Percentiles rank a stretch among this genome's conserved stretches.
Conservation (phyloP, 805 yeast species). For the Saturnispora sanitii region DNA sequence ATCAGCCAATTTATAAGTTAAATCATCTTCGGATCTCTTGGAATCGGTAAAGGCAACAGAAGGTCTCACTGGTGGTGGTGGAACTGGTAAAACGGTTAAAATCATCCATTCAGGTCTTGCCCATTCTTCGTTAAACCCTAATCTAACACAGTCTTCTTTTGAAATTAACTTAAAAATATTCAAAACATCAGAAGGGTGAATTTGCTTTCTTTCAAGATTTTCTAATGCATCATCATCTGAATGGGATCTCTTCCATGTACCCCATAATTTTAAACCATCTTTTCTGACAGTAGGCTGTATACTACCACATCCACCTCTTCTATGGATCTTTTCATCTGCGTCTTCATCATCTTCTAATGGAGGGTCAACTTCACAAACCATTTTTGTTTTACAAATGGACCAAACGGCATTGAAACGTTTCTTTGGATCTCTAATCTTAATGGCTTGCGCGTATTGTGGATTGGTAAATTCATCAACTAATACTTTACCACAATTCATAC, state of each 20-base stretch:
- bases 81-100: slow-evolving; percentile 95
- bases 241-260: slow-evolving; percentile 90
- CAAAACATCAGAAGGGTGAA: slow-evolving; percentile 81
- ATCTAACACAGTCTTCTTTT: slow-evolving; percentile 64
- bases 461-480: slow-evolving; percentile 71
- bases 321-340: slow-evolving; percentile 27
- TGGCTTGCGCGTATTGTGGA: slow-evolving; percentile 76
- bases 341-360: slow-evolving; percentile 46
- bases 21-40: slow-evolving; percentile 98
- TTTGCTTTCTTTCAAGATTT: slow-evolving; percentile 84
- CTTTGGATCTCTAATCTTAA: slow-evolving; percentile 85
- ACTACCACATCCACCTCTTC: slow-evolving; percentile 97
- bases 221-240: slow-evolving; percentile 63
- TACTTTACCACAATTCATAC: slow-evolving; percentile 98
- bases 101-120: slow-evolving; percentile 99
- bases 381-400: slow-evolving; percentile 83
- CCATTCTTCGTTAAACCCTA: slow-evolving; percentile 92
- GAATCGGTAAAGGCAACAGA: slow-evolving; percentile 96
- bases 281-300: slow-evolving; percentile 91
- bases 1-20: slow-evolving; percentile 95
- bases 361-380: slow-evolving; percentile 91
- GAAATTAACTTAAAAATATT: slow-evolving; percentile 89
- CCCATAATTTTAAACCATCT: slow-evolving; percentile 93
- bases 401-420: slow-evolving; percentile 96
- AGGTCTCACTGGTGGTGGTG: slow-evolving; percentile 99